Evolutionary conservation across 1,139 yeast species (phyloP).

Genomic region (Pichia sp.): DNA sequence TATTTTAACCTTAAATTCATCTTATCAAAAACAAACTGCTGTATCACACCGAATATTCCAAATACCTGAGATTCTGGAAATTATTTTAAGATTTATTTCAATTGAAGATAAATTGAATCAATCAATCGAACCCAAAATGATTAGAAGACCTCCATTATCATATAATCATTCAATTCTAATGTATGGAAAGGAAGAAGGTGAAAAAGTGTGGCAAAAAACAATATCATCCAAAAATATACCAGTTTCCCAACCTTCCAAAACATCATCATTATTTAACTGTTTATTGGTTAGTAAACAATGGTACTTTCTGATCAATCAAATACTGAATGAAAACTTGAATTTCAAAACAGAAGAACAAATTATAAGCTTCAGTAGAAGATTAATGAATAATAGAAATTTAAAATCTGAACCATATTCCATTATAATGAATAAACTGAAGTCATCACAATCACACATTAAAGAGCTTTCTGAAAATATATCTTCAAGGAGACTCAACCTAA

Average conservation of each 20-base stretch:
- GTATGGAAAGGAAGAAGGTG: constrained; percentile 51
- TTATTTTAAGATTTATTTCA: constrained; percentile 57
- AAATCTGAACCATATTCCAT: constrained; percentile 30
- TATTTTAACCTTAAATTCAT: background rate
- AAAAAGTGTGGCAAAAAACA: constrained; percentile 39
- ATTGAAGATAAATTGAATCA: constrained; percentile 36
- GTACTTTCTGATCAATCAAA: constrained; percentile 47
- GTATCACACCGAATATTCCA: constrained; percentile 41
- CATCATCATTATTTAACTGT: constrained; percentile 46
- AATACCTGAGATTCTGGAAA: constrained; percentile 69
- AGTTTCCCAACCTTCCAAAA: background rate
- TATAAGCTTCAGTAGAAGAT: constrained; percentile 12
- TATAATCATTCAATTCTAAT: constrained; percentile 51
- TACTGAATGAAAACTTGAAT: constrained; percentile 49
- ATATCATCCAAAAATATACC: constrained; percentile 7
- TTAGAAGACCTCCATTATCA: constrained; percentile 62
- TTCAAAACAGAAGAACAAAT: constrained; percentile 47
- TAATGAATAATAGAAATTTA: background rate
- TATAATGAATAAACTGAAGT: constrained; percentile 45
- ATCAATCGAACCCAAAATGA: constrained; percentile 55
- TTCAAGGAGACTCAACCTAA: constrained; percentile 49
- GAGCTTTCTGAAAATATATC: constrained; percentile 32
- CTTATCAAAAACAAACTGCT: too few species aligned
- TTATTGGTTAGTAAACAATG: constrained; percentile 63
- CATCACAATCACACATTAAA: constrained; percentile 40